phyloP scores from a whole-genome alignment of 306 rosid genomes.

The Sphenostylis stenocarpa region DNA sequence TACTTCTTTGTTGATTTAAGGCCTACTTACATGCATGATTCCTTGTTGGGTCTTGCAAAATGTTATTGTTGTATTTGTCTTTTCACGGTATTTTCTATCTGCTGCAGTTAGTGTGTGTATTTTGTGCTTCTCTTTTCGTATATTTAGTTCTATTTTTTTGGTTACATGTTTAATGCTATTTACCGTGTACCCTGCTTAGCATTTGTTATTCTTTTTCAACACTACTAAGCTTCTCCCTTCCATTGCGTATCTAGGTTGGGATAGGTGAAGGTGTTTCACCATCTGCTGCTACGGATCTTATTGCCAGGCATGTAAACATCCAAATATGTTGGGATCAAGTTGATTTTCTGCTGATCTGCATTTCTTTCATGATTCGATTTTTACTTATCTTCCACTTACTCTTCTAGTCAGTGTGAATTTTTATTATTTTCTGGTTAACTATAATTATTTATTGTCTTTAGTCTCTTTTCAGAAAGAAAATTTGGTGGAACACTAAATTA shows the following conservation, averaged over 20 bases:
- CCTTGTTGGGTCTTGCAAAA: slow-evolving; percentile 9
- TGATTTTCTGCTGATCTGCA: slow-evolving; percentile 13
- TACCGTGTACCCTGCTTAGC: background rate
- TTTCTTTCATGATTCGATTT: background rate
- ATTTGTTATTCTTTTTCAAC: slow-evolving; percentile 10
- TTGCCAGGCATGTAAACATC: slow-evolving; percentile 88
- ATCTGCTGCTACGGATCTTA: slow-evolving; percentile 97
- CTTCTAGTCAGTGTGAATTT: slow-evolving; percentile 16
- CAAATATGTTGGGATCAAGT: slow-evolving; percentile 16
- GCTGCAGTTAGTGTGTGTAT: background rate
- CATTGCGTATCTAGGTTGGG: slow-evolving; percentile 71
- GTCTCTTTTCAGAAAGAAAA: background rate
- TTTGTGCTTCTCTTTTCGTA: background rate
- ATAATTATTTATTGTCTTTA: background rate
- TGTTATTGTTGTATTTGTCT: slow-evolving; percentile 3
- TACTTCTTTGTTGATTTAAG: background rate
- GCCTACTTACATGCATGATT: background rate
- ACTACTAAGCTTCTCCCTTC: slow-evolving; percentile 30
- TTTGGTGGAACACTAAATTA: background rate
- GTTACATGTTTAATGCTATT: background rate
- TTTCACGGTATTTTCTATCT: slow-evolving; percentile 20
- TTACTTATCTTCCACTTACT: slow-evolving; percentile 8
- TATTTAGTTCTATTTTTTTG: background rate
- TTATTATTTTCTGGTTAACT: background rate
- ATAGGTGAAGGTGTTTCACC: slow-evolving; percentile 99